These are phyloP conservation scores for Imleria badia DNA, from an alignment of 768 basidiomycete species.

Conservation along the genomic window DNA sequence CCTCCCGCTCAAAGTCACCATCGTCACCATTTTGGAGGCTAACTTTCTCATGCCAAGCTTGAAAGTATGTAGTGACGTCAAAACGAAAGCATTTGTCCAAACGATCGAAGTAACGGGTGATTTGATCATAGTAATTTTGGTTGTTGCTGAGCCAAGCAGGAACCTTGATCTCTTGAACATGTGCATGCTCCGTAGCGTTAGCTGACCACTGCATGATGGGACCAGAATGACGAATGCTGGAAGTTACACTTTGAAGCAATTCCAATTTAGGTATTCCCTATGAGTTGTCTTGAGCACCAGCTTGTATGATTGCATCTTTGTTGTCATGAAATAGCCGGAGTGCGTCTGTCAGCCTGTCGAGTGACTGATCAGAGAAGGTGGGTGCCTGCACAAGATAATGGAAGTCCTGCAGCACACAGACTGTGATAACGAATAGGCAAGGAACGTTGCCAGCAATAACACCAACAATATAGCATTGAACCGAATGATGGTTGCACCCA, in stretches of 20 bases:
- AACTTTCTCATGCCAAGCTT: background rate
- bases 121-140: conserved; percentile 1
- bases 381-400: background rate
- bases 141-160: background rate
- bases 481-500: too few relatives aligned
- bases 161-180: background rate
- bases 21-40: background rate
- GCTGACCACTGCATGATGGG: background rate
- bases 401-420: background rate
- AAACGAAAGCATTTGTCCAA: conserved; percentile 1
- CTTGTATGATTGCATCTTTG: conserved; percentile 35
- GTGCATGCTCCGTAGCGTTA: background rate
- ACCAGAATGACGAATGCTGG: background rate
- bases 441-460: background rate
- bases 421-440: background rate
- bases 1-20: background rate
- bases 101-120: background rate
- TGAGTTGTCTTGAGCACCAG: background rate
- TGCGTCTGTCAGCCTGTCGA: background rate
- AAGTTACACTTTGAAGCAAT: background rate
- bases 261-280: conserved; percentile 2
- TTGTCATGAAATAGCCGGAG: conserved; percentile 37
- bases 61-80: background rate
- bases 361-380: background rate
- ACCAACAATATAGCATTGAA: too few relatives aligned